Evolutionary conservation across 768 basidiomycete genomes (phyloP), one percentile per base, ranked within the genome.

Genomic region (Mycena polygramma): DNA sequence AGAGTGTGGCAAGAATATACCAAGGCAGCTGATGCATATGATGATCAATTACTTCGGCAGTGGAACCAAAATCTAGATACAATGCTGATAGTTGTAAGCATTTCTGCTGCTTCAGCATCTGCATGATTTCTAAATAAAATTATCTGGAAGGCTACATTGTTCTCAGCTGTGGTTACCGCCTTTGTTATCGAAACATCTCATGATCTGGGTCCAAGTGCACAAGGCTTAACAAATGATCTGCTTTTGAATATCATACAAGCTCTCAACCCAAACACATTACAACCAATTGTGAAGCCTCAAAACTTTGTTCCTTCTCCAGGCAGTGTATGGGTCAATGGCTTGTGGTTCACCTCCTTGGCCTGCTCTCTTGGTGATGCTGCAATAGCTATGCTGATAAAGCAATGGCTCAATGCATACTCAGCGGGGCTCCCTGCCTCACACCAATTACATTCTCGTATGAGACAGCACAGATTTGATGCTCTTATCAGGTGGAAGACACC

Each of bases 1-100:
- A 63, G 54, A 37, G 65, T 69, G n/a, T 69, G 68, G 68, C 60
- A 63, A 52, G 49, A 48, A 57, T 69, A 69, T 57, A 53, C 57
- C 39, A 63, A 49, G 57, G 54, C 60, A 64, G 68, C 68, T 22
- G 57, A 64, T 63, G 52, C 53, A 39, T 22, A 69, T 17, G 68
- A 69, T 51, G 54, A 57, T 11, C 53, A 69, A 49, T 63, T 63
- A 45, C 60, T 69, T 63, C 41, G 39, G 62, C 60, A 69, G 68
- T 69, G 68, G 68, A 64, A 69, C 41, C 60, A 69, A 63, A 69
- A 30, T 57, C 52, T 69, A 41, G 68, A 69, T 69, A 64, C 45
- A 46, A 69, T 69, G 61, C 68, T 69, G 13, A 64, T 69, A 35
- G 60, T 69, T 57, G 68, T 69, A 57, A 48, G 62, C 14, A 39